Conservation (phyloP, 2,329 filamentous ascomycete species). For the Cadophora malorum region DNA sequence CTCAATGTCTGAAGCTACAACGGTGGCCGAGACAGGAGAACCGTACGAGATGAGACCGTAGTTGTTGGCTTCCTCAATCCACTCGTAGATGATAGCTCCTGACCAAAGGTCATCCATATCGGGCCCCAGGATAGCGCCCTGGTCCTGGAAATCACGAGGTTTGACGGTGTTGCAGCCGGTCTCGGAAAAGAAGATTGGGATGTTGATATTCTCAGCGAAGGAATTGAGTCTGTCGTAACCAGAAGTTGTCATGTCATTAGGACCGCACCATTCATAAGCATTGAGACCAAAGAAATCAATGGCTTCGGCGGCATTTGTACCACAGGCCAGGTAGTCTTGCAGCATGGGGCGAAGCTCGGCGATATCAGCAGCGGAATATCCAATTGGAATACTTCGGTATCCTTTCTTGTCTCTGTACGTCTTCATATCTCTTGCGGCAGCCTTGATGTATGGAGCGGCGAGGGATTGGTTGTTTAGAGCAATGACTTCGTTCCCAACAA, state of each 20-base stretch:
- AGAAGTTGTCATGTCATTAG: conserved; percentile 59
- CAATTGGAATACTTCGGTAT: conserved; percentile 82
- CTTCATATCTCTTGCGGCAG: conserved; percentile 82
- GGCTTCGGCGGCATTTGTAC: conserved; percentile 69
- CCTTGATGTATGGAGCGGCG: conserved; percentile 83
- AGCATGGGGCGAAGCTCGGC: conserved; percentile 67
- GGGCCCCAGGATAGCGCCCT: conserved; percentile 75
- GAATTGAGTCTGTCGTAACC: conserved; percentile 74
- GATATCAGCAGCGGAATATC: conserved; percentile 89
- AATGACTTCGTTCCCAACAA: conserved; percentile 89
- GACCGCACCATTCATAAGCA: conserved; percentile 81
- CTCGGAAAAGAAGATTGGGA: conserved; percentile 92
- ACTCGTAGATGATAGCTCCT: conserved; percentile 86
- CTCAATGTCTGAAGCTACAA: conserved; percentile 60
- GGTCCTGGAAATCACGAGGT: conserved; percentile 72
- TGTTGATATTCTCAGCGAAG: conserved; percentile 72
- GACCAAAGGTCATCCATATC: conserved; percentile 76
- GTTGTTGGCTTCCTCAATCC: conserved; percentile 83
- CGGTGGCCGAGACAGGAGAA: conserved; percentile 57
- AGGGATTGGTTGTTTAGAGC: conserved; percentile 62
- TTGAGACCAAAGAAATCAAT: conserved; percentile 88
- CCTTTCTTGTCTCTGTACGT: conserved; percentile 76
- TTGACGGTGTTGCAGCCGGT: conserved; percentile 77
- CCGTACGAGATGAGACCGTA: conserved; percentile 85
- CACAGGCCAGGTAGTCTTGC: conserved; percentile 79